Base-by-base conservation (phyloP, 1,139 yeast species). In the Geotrichum fermentans region DNA sequence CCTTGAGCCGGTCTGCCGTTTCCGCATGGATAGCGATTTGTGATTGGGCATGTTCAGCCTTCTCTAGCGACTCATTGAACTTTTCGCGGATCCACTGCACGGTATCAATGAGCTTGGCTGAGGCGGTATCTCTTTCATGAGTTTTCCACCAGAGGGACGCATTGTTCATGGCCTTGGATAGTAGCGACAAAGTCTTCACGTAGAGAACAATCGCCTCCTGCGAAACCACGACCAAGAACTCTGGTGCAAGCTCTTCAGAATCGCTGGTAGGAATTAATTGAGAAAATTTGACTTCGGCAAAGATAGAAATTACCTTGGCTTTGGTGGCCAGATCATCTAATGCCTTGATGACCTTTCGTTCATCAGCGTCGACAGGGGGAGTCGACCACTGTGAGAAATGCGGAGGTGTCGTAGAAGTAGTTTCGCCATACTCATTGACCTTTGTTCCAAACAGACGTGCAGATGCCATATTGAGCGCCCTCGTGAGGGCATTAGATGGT, bases 41-140 rank as follows among this genome's bases (percentile, higher is more conserved):
- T 40, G 78, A 62, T 53, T 79, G 77, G n/a, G 86, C 77, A 59
- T 78, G 82, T 60, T 90, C 97, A 0, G 97, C 97, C 63, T 83
- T 84, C 55, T 86, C 96, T 52, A 92, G 73, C 53, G 87, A 79
- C 61, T 89, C 96, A 65, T 92, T 90, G 68, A 89, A 92, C 55
- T 82, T 78, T 52, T 84, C 90, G 53, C 97, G 76, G 5, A 87
- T 80, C 96, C 97, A 89, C 66, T 92, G 97, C 7, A 92, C 96
- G 47, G 88, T 72, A 50, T 84, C 83, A 61, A 87, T 87, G 58
- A 92, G 73, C 52, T 79, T 77, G 2, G 69, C 61, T 1, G 75
- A 67, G 8, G 73, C 70, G 8, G 65, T 61, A 10, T 61, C 57
- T 43, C 67, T 67, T 36, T 71, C 72, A 29, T 73, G 68, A 36